Evolutionary conservation across 2,329 filamentous ascomycete genomes (phyloP), one percentile per base, ranked within the genome.

Genomic region (Elsinoe batatas): DNA sequence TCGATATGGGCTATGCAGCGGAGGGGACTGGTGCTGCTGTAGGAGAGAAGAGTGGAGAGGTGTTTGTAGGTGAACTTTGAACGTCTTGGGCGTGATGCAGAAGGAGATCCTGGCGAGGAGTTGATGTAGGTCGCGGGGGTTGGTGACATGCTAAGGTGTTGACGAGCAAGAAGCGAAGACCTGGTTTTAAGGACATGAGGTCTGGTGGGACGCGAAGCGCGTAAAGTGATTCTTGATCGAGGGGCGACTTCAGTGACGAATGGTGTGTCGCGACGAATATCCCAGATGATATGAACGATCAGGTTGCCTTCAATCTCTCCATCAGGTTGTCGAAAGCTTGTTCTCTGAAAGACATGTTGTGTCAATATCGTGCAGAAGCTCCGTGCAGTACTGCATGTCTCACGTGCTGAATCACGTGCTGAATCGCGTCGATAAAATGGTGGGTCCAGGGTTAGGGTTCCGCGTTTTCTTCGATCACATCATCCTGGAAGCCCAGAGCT

Each of bases 1-100:
- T 98, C 93, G 60, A 97, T 83, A 69, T 96, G 91, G 5, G 89
- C 88, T 62, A 96, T 82, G 26, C 94, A 87, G 44, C 93, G 84
- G 35, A 98, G 77, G 1, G 91, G 91, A 51, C 82, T 89, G 7
- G 82, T 81, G 0, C 84, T 77, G 33, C 81, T 83, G 61, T 80
- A 89, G 8, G 83, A 78, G 5, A 84, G 81, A 57, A 97, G 80
- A 61, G 91, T 84, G 33, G 81, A 77, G 13, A 97, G 78, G 54
- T 97, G 84, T 58, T 87, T 87, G 68, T 87, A 89, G 2, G 89
- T 96, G 72, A 93, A 97, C 57, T 78, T 80, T 13, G 91, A 96
- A 61, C 74, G 75, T 20, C 67, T 66, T 30, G 65, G 66, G 56
- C 66, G 67, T 35, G 64, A 63, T 12, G 64, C 63, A 40, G 66